Evolutionary conservation across 805 yeast genomes (phyloP).

Genomic region (Jamesozyma lodderae): DNA sequence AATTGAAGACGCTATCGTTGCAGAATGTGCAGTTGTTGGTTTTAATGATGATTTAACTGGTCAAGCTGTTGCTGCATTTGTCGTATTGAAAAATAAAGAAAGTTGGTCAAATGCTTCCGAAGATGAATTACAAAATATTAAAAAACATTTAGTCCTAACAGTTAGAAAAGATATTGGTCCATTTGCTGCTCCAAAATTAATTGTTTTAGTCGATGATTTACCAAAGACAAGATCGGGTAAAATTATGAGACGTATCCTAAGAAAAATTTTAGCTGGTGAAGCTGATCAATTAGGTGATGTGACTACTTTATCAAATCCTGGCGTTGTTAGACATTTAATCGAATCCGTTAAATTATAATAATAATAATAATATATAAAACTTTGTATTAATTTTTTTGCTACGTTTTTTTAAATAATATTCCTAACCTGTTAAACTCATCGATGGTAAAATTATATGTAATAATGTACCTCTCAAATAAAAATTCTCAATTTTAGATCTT

Average conservation of each 20-base stretch:
- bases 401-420: not conserved
- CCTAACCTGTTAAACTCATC: conserved; percentile 1
- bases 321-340: conserved; percentile 59
- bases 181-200: conserved; percentile 74
- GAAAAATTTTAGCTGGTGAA: conserved; percentile 67
- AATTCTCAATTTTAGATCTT: conserved; percentile 7
- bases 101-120: conserved; percentile 24
- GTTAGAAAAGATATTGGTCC: conserved; percentile 79
- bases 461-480: conserved; percentile 22
- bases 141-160: conserved; percentile 55
- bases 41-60: conserved; percentile 78
- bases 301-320: conserved; percentile 69
- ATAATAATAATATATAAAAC: not conserved
- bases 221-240: conserved; percentile 85
- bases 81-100: conserved; percentile 52
- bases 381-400: not conserved
- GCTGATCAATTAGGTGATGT: conserved; percentile 77
- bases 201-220: conserved; percentile 63
- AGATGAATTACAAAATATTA: conserved; percentile 44
- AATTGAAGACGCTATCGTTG: conserved; percentile 59
- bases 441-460: conserved; percentile 2
- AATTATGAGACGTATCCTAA: conserved; percentile 77
- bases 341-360: conserved; percentile 35
- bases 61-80: conserved; percentile 78
- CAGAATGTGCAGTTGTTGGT: conserved; percentile 80